Base-by-base conservation (phyloP, 305 asterid species). In the Fraxinus xanthoxyloides region DNA sequence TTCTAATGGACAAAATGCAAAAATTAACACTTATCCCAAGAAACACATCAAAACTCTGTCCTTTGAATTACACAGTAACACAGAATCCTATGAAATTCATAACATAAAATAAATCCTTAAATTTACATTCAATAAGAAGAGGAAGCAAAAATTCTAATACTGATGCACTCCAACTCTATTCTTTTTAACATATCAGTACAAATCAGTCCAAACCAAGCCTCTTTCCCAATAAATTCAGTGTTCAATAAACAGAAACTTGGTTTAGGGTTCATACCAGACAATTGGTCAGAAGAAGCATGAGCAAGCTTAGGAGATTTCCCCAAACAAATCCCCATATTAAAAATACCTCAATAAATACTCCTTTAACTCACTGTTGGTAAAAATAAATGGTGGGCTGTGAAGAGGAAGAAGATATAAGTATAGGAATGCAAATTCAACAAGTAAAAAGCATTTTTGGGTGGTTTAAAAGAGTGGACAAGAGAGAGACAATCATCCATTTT, bases 301-400 rank as follows among this genome's bases (percentile, higher is more conserved):
- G 80, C 83, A 67, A 78, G 83, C 72, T 83, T 82, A 56, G 84
- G 80, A 81, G 88, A 84, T 67, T 75, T 88, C 24, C 88, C 91
- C 1, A 77, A 85, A 79, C 91, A 88, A 81, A 86, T 85, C 61
- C 91, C 91, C 91, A 86, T 88, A 23, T 34, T 67, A 24, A 46
- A 83, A 72, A 78, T 40, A 5, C 4, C 79, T 63, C 31, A 72
- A 48, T 3, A 63, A 63, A 54, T 59, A 7, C 69, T 59, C 28
- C 67, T n/a, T n/a, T n/a, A n/a, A n/a, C 67, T 7, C 0, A 59
- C 24, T 8, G 69, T 19, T 59, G 4, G 69, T 4, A 13, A 67
- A 24, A 24, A 67, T 9, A 28, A 67, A 67, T 2, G 36, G 74
- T 10, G 36, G 36, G 35, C 35, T 13, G 4, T 13, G 48, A 26